phyloP scores from a whole-genome alignment of 106 monocot species.

The Dioscorea dumetorum region DNA sequence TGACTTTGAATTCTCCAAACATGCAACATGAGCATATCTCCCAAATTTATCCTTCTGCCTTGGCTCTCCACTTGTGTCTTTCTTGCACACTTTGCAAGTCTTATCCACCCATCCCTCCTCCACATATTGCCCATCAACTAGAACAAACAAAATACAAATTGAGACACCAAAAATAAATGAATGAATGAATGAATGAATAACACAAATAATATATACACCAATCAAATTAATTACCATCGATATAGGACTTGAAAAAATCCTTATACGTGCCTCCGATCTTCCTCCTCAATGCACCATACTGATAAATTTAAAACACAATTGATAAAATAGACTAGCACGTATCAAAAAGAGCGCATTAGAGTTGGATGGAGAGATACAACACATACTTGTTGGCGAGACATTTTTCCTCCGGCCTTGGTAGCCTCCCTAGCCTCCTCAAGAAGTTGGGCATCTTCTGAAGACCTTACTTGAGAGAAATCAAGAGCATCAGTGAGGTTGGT shows the following conservation, averaged over 20 bases:
- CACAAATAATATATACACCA: too few species aligned
- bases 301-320: neutral
- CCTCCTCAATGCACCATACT: slow-evolving; percentile 95
- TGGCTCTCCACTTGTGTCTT: slow-evolving; percentile 81
- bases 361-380: too few species aligned
- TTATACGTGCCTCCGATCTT: slow-evolving; percentile 98
- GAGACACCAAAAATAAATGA: too few species aligned
- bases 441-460: slow-evolving; percentile 70
- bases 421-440: slow-evolving; percentile 72
- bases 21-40: slow-evolving; percentile 71
- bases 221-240: slow-evolving; percentile 53
- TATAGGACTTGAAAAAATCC: slow-evolving; percentile 99
- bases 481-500: slow-evolving; percentile 67
- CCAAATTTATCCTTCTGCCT: slow-evolving; percentile 85
- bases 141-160: too few species aligned
- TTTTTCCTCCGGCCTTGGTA: slow-evolving; percentile 65
- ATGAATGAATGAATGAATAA: too few species aligned
- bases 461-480: slow-evolving; percentile 87
- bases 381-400: slow-evolving; percentile 80
- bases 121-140: slow-evolving; percentile 93
- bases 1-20: slow-evolving; percentile 64
- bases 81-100: slow-evolving; percentile 96
- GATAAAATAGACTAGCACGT: too few species aligned
- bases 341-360: too few species aligned
- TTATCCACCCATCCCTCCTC: slow-evolving; percentile 99